A percentile compares a stretch with the other conserved stretches of the same genome.
Conservation (phyloP, 1,284 basidiomycete species). For the Cutaneotrichosporon dermatis region DNA sequence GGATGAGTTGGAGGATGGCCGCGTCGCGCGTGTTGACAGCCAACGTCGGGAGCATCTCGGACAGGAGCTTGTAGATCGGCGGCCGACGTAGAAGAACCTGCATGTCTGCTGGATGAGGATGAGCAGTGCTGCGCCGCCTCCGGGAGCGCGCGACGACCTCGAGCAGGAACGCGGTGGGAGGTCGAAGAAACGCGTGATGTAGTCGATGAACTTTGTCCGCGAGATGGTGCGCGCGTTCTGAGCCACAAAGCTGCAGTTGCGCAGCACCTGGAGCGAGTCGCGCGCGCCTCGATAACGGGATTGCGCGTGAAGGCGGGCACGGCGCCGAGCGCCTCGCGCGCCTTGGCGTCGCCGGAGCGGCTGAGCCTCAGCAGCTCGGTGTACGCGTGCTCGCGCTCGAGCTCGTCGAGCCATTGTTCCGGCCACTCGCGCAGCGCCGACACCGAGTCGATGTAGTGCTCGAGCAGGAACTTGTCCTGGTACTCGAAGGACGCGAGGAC, state of each 20-base stretch:
- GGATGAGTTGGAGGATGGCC: slow-evolving; percentile 28
- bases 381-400: slow-evolving; percentile 33
- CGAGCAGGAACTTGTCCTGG: slow-evolving; percentile 31
- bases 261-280: slow-evolving; percentile 35
- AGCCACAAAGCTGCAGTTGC: slow-evolving; percentile 34
- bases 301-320: slow-evolving; percentile 33
- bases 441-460: slow-evolving; percentile 33
- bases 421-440: slow-evolving; percentile 34
- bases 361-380: slow-evolving; percentile 10
- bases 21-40: slow-evolving; percentile 36
- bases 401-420: slow-evolving; percentile 29
- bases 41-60: slow-evolving; percentile 29
- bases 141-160: slow-evolving; percentile 31
- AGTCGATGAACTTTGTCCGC: slow-evolving; percentile 21
- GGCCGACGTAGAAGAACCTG: slow-evolving; percentile 18
- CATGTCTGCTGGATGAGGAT: slow-evolving; percentile 31
- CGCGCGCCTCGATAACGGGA: slow-evolving; percentile 25
- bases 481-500: slow-evolving; percentile 37
- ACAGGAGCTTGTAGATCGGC: slow-evolving; percentile 16
- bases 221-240: slow-evolving; percentile 33
- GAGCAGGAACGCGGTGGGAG: slow-evolving; percentile 33
- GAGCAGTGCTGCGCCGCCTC: slow-evolving; percentile 39
- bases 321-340: slow-evolving; percentile 20
- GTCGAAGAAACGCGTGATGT: slow-evolving; percentile 34
- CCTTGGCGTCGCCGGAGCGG: slow-evolving; percentile 5